These are phyloP conservation scores for Cryptosporidium canis DNA, from an alignment of 169 alveolate genomes.

Conservation along the genomic window DNA sequence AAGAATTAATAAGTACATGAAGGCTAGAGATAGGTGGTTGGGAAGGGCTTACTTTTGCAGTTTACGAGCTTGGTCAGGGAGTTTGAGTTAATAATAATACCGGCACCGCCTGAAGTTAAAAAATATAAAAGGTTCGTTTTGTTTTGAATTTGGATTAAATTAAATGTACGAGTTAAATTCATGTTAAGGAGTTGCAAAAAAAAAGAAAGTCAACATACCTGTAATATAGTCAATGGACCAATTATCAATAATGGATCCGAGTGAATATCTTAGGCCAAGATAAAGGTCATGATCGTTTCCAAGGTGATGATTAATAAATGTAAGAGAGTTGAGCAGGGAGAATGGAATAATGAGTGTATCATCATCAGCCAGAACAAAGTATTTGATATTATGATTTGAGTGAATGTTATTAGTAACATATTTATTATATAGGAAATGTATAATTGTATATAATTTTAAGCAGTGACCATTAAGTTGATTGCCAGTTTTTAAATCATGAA, in stretches of 20 bases:
- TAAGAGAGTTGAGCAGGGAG: constrained; percentile 26
- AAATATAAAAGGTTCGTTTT: not conserved
- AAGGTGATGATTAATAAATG: not conserved
- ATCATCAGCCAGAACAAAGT: constrained; percentile 59
- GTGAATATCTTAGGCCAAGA: constrained; percentile 65
- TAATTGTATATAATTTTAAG: constrained; percentile 19
- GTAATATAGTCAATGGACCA: constrained; percentile 62
- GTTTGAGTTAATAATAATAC: constrained; percentile 38
- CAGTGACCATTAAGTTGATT: constrained; percentile 62
- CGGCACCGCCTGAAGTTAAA: constrained; percentile 32
- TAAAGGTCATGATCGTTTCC: not conserved
- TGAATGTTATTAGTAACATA: not conserved
- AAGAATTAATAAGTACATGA: not conserved
- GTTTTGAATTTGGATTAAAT: not conserved
- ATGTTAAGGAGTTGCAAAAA: not conserved
- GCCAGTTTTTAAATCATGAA: constrained; percentile 25
- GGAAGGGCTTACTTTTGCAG: constrained; percentile 32
- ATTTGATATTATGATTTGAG: constrained; percentile 1
- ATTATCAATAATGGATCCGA: constrained; percentile 51
- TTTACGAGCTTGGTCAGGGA: constrained; percentile 14
- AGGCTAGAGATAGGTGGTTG: not conserved
- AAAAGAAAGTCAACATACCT: constrained; percentile 5
- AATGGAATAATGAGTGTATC: constrained; percentile 43
- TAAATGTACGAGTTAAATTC: not conserved
- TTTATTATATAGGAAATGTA: constrained; percentile 32